These are phyloP conservation scores for Ophiostoma tasmaniense DNA, from an alignment of 2,329 filamentous ascomycete species.

Conservation along the genomic window DNA sequence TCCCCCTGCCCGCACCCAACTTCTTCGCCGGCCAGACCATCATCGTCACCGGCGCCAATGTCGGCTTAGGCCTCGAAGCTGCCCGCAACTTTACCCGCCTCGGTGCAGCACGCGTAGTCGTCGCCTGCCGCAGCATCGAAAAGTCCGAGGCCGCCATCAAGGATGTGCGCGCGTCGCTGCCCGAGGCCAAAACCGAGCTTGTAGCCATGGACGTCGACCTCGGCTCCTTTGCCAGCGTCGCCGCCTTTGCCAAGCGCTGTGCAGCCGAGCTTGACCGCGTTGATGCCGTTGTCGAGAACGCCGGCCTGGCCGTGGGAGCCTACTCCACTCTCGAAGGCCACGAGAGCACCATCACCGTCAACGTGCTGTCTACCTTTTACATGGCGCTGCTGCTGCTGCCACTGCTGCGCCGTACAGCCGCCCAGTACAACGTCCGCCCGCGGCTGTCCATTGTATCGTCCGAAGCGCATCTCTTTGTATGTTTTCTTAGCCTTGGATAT, in stretches of 20 bases:
- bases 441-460: conserved; percentile 34
- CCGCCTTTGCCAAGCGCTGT: conserved; percentile 31
- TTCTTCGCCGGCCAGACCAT: conserved; percentile 25
- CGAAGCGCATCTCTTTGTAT: conserved; percentile 29
- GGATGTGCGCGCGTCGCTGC: conserved; percentile 28
- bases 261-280: conserved; percentile 30
- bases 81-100: conserved; percentile 31
- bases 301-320: conserved; percentile 25
- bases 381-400: conserved; percentile 38
- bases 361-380: conserved; percentile 39
- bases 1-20: conserved; percentile 21
- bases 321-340: conserved; percentile 26
- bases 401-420: conserved; percentile 31
- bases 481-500: conserved; percentile 3
- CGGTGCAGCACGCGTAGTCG: conserved; percentile 31
- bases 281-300: conserved; percentile 37
- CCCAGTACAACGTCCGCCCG: conserved; percentile 28
- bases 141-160: conserved; percentile 33
- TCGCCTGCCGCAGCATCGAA: conserved; percentile 30
- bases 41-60: conserved; percentile 34
- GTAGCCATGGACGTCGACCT: conserved; percentile 46
- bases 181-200: conserved; percentile 21
- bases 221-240: conserved; percentile 37
- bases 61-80: conserved; percentile 32
- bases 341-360: conserved; percentile 37